Evolutionary conservation across 2,329 filamentous ascomycete species (phyloP), one percentile per base, ranked within the genome.

Genomic region (Aschersonia sp.): DNA sequence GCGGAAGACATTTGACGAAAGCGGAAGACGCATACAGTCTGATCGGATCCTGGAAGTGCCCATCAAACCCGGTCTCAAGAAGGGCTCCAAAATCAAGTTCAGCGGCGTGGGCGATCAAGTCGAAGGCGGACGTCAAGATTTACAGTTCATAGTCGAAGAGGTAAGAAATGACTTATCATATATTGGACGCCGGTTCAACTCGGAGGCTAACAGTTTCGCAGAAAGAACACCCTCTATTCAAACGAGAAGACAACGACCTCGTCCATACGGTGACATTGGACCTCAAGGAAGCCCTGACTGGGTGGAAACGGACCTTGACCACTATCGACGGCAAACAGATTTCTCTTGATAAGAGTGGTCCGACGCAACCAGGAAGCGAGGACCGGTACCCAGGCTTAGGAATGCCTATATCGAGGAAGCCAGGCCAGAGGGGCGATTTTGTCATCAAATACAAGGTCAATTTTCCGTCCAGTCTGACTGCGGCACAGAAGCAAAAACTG

Each of bases 61-160:
- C 44, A 95, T 98, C 69, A 97, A 96, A 70, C 82, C 88, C 5
- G 92, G 92, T 50, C 70, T 97, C 66, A 96, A 97, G 70, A 89
- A 94, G 57, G 92, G 92, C 31, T 94, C 87, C 60, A 98, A 97
- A 74, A 95, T 98, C 67, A 96, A 96, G 68, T 98, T 95, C 62
- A 86, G 85, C 60, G 89, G 91, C 42, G 89, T 98, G n/a, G 92
- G 92, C 9, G 92, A 98, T 65, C 89, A 97, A 64, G 89, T 95
- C 52, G 92, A 97, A 61, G 92, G 92, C 42, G 91, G 91, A 10
- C 86, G 89, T 50, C 92, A 98, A 65, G 92, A 98, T 65, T 67
- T 98, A 47, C 89, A 96, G 64, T 94, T 98, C 58, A 84, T 98
- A 50, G 78, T 98, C 29, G 84, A 89, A 65, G 91, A 96, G 83